Base-by-base conservation (phyloP, 371 early-diverging fungal genomes). In the Mortierella sp. region DNA sequence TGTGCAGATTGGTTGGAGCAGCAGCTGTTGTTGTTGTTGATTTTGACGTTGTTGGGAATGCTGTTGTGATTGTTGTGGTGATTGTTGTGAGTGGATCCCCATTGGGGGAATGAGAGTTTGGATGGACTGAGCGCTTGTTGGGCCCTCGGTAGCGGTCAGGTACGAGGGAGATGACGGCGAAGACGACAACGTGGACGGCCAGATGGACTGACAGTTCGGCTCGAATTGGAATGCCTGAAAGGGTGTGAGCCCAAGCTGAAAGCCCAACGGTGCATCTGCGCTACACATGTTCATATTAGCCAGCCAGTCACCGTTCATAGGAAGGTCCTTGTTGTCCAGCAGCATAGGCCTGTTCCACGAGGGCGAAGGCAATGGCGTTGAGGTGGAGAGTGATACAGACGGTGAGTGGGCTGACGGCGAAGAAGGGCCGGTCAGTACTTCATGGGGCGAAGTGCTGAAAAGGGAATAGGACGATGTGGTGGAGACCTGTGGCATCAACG, bases 321-420 rank as follows among this genome's bases (percentile, higher is more conserved):
- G 46, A 6, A 42, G n/a, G 58, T 58, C 53, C 54, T 63, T 71
- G 65, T 49, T 71, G 71, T 64, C 71, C 71, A 64, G 71, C 71
- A 71, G 54, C 61, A 60, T 26, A 23, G 64, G 55, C 18, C 31
- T 34, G 7, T 23, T 41, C 21, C 26, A 13, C 8, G 28, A 16
- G 43, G 43, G 28, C 18, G 30, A 10, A 16, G 46, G n/a, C 6
- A 42, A 56, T 21, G 56, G 28, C 28, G 48, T 12, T 18, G 49
- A 24, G 30, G 55, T 24, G 3, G 53, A 42, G 4, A 10, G 24
- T 21, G 51, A 27, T 26, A 18, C 14, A 28, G 39, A 38, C 14
- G 42, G 9, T 21, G 55, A 54, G 23, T 21, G 61, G 26, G 26
- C 27, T 45, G 14, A 30, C 21, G 14, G 21, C n/a, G 63, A 46